Conservation (phyloP, 2,329 filamentous ascomycete species). For the Colletotrichum cordylinicola region DNA sequence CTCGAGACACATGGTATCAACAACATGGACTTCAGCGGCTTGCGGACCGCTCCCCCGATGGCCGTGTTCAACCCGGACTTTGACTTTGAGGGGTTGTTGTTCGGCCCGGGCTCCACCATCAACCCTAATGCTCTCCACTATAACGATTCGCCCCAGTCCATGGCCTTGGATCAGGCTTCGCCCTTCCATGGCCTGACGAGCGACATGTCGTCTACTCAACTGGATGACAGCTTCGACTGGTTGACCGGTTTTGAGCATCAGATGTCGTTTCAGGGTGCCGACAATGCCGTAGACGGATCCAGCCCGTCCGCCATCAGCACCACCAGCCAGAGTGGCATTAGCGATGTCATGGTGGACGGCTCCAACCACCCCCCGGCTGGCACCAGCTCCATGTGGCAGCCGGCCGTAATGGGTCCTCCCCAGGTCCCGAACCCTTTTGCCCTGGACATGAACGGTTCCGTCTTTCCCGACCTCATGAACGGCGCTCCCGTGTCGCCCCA, state of each 20-base stretch:
- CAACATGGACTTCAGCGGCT: constrained; percentile 68
- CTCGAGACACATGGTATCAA: constrained; percentile 77
- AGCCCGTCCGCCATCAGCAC: constrained; percentile 97
- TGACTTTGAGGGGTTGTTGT: constrained; percentile 74
- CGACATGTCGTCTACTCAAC: constrained; percentile 57
- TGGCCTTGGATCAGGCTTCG: constrained; percentile 67
- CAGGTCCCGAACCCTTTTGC: constrained; percentile 74
- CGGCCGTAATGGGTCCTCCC: constrained; percentile 71
- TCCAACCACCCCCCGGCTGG: constrained; percentile 65
- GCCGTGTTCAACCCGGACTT: constrained; percentile 70
- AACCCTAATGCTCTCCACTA: constrained; percentile 83
- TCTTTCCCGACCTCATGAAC: constrained; percentile 79
- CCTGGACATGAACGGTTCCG: constrained; percentile 75
- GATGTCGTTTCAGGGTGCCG: constrained; percentile 73
- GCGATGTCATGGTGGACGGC: constrained; percentile 90
- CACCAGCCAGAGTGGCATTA: constrained; percentile 88
- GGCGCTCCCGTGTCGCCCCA: constrained; percentile 80
- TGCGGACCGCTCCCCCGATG: constrained; percentile 79
- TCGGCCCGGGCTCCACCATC: constrained; percentile 71
- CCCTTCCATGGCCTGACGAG: constrained; percentile 66
- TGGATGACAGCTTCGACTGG: constrained; percentile 87
- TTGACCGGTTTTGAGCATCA: constrained; percentile 79
- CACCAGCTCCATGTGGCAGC: constrained; percentile 71
- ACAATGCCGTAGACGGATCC: constrained; percentile 87
- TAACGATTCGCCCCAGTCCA: constrained; percentile 75